Conservation (phyloP, 192 early-diverging fungal species). For the Backusella tarrabulga region DNA sequence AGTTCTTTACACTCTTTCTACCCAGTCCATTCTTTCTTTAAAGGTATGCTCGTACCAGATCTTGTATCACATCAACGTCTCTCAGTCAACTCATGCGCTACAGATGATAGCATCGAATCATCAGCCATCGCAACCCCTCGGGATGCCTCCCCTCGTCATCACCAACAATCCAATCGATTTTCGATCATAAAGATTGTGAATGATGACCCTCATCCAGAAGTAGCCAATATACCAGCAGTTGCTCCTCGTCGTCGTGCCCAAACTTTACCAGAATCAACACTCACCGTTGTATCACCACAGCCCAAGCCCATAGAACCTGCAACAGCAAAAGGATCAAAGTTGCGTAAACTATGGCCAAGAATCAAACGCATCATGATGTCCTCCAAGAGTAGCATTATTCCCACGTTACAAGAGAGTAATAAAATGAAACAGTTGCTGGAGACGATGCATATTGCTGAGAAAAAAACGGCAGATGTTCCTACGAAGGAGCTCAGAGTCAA, state of each 20-base stretch:
- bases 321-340: neutral
- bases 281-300: neutral
- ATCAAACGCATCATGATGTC: slow-evolving; percentile 15
- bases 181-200: slow-evolving; percentile 16
- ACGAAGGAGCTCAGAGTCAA: neutral
- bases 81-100: slow-evolving; percentile 18
- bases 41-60: neutral
- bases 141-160: slow-evolving; percentile 14
- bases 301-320: neutral
- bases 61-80: neutral
- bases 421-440: slow-evolving; percentile 10
- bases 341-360: slow-evolving; percentile 10
- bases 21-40: slow-evolving; percentile 1
- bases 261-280: neutral
- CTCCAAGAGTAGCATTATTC: neutral
- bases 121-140: slow-evolving; percentile 16
- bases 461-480: neutral
- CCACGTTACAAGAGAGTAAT: neutral
- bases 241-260: neutral
- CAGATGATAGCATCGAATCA: slow-evolving; percentile 27
- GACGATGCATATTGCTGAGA: neutral
- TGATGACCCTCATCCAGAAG: slow-evolving; percentile 8
- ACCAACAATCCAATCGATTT: slow-evolving; percentile 5
- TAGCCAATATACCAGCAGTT: slow-evolving; percentile 3
- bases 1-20: neutral